Evolutionary conservation across 192 early-diverging fungal genomes (phyloP).

Genomic region (Gamsiella multidivaricata): DNA sequence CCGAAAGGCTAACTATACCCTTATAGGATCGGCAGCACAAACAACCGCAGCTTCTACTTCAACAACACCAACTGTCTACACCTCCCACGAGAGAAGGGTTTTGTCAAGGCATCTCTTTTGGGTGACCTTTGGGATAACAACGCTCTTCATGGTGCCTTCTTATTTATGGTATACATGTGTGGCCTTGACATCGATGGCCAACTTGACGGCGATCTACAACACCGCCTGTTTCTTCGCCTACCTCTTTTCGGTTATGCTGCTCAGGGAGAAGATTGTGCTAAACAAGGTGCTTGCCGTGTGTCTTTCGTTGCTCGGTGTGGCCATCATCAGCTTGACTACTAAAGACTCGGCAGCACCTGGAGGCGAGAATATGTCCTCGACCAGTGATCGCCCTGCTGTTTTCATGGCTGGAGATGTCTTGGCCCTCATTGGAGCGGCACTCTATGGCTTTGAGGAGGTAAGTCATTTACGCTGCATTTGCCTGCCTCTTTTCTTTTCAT

Average conservation of each 20-base stretch:
- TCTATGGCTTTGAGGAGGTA: constrained; percentile 81
- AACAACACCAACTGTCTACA: constrained; percentile 3
- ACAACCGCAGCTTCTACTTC: not conserved
- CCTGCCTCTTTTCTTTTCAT: not conserved
- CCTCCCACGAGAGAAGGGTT: constrained; percentile 14
- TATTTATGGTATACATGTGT: constrained; percentile 87
- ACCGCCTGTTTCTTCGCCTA: constrained; percentile 88
- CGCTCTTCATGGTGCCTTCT: constrained; percentile 71
- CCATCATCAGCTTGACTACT: constrained; percentile 68
- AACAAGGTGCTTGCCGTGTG: constrained; percentile 72
- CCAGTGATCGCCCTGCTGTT: not conserved
- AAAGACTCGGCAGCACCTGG: not conserved
- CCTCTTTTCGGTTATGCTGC: constrained; percentile 76
- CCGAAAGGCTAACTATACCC: constrained; percentile 13
- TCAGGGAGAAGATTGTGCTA: constrained; percentile 70
- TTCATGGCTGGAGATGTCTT: constrained; percentile 68
- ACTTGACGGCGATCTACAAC: constrained; percentile 86
- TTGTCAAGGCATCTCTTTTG: constrained; percentile 34
- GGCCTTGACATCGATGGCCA: constrained; percentile 78
- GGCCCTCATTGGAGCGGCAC: constrained; percentile 69
- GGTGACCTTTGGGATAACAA: constrained; percentile 57
- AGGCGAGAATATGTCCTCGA: constrained; percentile 6
- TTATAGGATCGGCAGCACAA: constrained; percentile 2
- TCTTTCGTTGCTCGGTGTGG: constrained; percentile 76
- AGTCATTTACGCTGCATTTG: not conserved